Evolutionary conservation across 306 rosid genomes (phyloP).

Genomic region (Psophocarpus tetragonolobus): DNA sequence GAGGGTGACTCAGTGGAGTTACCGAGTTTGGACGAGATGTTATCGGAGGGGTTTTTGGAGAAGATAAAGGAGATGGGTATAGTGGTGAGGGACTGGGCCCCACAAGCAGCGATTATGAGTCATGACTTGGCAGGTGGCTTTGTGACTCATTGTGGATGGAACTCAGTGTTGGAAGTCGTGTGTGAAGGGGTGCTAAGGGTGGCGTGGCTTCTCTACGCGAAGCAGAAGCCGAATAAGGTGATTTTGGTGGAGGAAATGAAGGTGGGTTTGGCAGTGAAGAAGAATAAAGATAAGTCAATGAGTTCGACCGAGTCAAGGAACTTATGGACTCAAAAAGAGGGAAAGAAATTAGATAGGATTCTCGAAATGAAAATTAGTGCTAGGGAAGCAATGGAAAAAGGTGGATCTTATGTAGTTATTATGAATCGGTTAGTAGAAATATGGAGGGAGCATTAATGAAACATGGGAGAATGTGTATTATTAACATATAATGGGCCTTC

Average conservation of each 20-base stretch:
- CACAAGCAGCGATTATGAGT: conserved; percentile 47
- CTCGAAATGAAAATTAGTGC: background rate
- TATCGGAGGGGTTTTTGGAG: conserved; percentile 50
- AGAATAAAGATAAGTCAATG: conserved; percentile 32
- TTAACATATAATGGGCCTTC: too few relatives aligned
- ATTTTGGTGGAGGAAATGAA: conserved; percentile 49
- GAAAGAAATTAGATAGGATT: background rate
- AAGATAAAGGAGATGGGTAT: conserved; percentile 33
- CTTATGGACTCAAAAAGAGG: conserved; percentile 46
- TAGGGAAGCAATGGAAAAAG: background rate
- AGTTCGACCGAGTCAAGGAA: conserved; percentile 26
- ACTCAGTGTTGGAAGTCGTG: conserved; percentile 56
- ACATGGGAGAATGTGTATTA: background rate
- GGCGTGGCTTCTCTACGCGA: conserved; percentile 59
- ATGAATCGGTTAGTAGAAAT: background rate
- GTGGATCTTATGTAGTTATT: conserved; percentile 19
- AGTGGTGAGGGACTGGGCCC: conserved; percentile 51
- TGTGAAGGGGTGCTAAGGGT: conserved; percentile 35
- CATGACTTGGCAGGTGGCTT: conserved; percentile 56
- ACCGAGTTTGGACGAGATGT: conserved; percentile 29
- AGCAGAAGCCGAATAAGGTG: conserved; percentile 42
- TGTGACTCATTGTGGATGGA: conserved; percentile 66
- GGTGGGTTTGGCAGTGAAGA: conserved; percentile 38
- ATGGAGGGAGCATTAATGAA: background rate
- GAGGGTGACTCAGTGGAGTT: conserved; percentile 17